Base-by-base conservation (phyloP, 225 moss, liverwort and hornwort genomes). In the Neckera pumila region DNA sequence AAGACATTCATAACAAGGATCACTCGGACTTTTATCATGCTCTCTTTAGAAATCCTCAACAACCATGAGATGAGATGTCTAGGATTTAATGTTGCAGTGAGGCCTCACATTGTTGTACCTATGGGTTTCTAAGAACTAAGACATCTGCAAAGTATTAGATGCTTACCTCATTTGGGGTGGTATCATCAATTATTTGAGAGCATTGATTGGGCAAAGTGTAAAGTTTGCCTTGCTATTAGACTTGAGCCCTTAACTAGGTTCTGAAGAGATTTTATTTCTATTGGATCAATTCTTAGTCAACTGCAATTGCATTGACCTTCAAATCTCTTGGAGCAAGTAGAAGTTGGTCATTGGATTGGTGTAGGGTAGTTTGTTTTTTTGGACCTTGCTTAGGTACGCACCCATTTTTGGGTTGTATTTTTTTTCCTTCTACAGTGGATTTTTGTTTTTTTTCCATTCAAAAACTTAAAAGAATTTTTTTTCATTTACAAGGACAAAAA, bases 321-420 rank as follows among this genome's bases (percentile, higher is more conserved):
- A 75, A 49, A 75, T 49, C 12, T 20, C 10, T 49, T 19, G 1
- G 1, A 4, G 7, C 6, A 49, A 20, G 7, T 33, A 18, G 4
- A 75, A 75, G 4, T 40, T 69, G 38, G 31, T 74, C 7, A 31
- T 0, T 74, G 1, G 17, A 18, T 75, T 49, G 20, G 31, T 2
- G 4, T 19, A 49, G 3, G 49, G 3, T 7, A 49, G 33, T 13
- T 74, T 34, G 21, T 0, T 76, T 51, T 49, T 33, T 49, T 76
- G 4, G 76, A 0, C 7, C 8, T 51, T 33, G 3, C 0, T 0
- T 8, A 0, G 20, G 3, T 20, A 8, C n/a, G n/a, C n/a, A n/a
- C 0, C 34, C 7, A 34, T 20, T 51, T 3, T 75, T 1, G 3
- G 12, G 1, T 17, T 11, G 33, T 75, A 47, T 14, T 19, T 18